A percentile compares a stretch with the other conserved stretches of the same genome.
phyloP scores from a whole-genome alignment of 352 stramenopile species.

The Peronospora destructor region DNA sequence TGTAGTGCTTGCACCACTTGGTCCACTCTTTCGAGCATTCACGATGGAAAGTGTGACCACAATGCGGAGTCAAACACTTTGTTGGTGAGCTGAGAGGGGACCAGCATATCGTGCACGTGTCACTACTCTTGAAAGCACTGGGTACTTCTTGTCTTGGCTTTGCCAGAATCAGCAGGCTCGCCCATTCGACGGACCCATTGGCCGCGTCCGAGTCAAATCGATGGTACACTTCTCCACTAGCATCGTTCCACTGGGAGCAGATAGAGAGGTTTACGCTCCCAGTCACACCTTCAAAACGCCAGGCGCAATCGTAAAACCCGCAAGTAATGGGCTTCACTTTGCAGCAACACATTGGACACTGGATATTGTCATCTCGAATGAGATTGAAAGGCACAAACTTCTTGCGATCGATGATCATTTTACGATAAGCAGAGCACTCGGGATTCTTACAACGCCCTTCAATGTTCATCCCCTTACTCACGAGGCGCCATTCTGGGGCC shows the following conservation, averaged over 20 bases:
- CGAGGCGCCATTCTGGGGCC: conserved; percentile 10
- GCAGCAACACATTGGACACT: conserved; percentile 6
- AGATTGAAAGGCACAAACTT: conserved; percentile 23
- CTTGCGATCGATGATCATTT: conserved; percentile 15
- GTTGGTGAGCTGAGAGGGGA: neutral
- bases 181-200: conserved; percentile 8
- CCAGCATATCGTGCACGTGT: conserved; percentile 19
- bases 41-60: conserved; percentile 19
- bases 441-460: conserved; percentile 21
- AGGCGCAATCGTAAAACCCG: conserved; percentile 31
- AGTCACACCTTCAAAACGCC: conserved; percentile 27
- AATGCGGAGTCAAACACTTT: neutral
- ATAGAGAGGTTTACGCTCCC: conserved; percentile 3
- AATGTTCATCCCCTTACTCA: conserved; percentile 24
- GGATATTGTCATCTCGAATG: conserved; percentile 11
- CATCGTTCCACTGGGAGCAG: conserved; percentile 21
- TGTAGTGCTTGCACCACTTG: conserved; percentile 4
- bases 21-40: conserved; percentile 13
- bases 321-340: conserved; percentile 22
- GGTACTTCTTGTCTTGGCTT: neutral
- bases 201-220: conserved; percentile 5
- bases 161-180: conserved; percentile 14
- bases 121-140: neutral
- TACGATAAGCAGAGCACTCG: conserved; percentile 12
- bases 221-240: conserved; percentile 16